These are phyloP conservation scores for Aspergillus terreus DNA, from an alignment of 2,329 filamentous ascomycete genomes.

Conservation along the genomic window DNA sequence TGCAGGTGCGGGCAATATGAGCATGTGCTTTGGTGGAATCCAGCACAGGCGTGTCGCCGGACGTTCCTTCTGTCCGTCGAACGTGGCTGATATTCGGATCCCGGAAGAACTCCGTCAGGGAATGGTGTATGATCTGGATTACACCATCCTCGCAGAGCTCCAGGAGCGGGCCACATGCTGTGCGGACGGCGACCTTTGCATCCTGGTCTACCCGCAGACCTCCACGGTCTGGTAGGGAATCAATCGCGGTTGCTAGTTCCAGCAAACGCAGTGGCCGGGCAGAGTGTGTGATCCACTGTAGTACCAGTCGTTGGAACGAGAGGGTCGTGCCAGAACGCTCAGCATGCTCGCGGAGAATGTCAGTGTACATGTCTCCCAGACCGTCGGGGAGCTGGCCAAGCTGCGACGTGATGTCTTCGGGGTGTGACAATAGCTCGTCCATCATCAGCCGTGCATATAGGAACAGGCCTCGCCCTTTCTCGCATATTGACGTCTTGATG, in stretches of 20 bases:
- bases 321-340: constrained; percentile 25
- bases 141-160: constrained; percentile 46
- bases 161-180: constrained; percentile 40
- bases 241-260: constrained; percentile 34
- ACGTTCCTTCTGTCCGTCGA: no score
- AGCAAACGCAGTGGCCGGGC: constrained; percentile 40
- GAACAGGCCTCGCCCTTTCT: constrained; percentile 42
- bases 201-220: constrained; percentile 5
- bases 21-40: not conserved
- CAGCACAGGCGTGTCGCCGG: not conserved
- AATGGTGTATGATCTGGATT: constrained; percentile 46
- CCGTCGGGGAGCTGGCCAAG: constrained; percentile 34
- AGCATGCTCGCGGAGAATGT: constrained; percentile 36
- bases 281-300: constrained; percentile 43
- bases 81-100: constrained; percentile 2
- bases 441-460: constrained; percentile 43
- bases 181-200: constrained; percentile 34
- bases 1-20: not conserved
- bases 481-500: constrained; percentile 23
- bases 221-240: constrained; percentile 4
- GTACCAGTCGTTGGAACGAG: constrained; percentile 35
- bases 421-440: constrained; percentile 31
- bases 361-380: constrained; percentile 40
- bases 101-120: constrained; percentile 46
- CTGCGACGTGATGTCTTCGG: constrained; percentile 17